Evolutionary conservation across 2,329 filamentous ascomycete species (phyloP), one percentile per base, ranked within the genome.

Genomic region (Colletotrichum trifolii): DNA sequence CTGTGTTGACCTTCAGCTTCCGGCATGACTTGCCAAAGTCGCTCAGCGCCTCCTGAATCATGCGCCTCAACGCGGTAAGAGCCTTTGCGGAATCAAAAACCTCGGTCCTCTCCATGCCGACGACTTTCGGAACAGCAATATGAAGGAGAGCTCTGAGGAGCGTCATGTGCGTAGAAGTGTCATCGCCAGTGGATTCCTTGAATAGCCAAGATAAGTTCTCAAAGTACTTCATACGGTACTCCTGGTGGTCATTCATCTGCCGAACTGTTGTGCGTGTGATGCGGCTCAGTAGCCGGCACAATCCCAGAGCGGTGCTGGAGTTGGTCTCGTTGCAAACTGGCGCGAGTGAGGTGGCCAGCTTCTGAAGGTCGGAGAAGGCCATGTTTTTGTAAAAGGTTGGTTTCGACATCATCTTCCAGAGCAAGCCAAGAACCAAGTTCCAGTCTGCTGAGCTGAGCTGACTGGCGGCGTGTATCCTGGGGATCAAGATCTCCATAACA

Each of bases 351-450:
- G 78, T 72, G 2, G 78, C 78, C 8, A 77, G 66, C 6, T 73
- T 71, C 2, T 76, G 71, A 6, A 79, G 72, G 57, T 79, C 72
- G 0, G 70, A 67, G 54, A 81, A 86, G 2, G 65, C 71, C 75
- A 86, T 80, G 0, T 72, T 76, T 67, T 83, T 75, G 68, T 86
- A 84, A 60, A 85, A 85, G 0, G 83, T 85, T 0, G 84, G 79
- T n/a, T 79, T 77, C 6, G 74, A 72, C 79, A 86, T 84, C 33
- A 86, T 72, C 69, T 83, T 86, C 3, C 79, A 72, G 67, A 81
- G 78, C 52, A 87, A 69, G 17, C 79, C 77, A 7, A 87, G 73
- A 6, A 83, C 69, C 9, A 75, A 63, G 54, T 75, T 77, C 75
- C 78, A 80, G 9, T 71, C 68, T 9, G 74, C 69, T 2, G 74